phyloP scores from a whole-genome alignment of 169 alveolate genomes.

The Plasmodium ovale region DNA sequence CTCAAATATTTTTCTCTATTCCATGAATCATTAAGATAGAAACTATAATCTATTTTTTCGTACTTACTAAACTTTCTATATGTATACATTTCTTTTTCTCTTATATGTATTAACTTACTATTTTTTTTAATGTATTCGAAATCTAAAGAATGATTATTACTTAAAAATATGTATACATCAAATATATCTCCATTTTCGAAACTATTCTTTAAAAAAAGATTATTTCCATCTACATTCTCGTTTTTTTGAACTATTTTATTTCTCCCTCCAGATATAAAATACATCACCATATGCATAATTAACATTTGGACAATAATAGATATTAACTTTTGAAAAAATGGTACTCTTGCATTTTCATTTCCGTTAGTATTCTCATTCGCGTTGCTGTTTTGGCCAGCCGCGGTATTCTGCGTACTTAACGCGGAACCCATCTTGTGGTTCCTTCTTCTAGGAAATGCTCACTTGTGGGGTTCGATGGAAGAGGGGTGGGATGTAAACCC shows the following conservation, averaged over 20 bases:
- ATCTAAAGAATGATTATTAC: conserved; percentile 77
- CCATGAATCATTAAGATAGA: conserved; percentile 70
- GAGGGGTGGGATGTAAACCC: no score
- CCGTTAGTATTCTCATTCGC: conserved; percentile 1
- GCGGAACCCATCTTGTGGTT: conserved; percentile 12
- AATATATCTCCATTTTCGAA: conserved; percentile 78
- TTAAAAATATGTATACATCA: conserved; percentile 71
- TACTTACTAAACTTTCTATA: conserved; percentile 28
- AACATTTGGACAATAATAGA: conserved; percentile 74
- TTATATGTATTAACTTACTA: conserved; percentile 54
- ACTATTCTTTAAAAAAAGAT: conserved; percentile 65
- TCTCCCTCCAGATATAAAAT: conserved; percentile 80
- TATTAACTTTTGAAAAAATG: conserved; percentile 70
- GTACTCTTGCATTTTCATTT: conserved; percentile 62
- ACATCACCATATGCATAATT: conserved; percentile 79
- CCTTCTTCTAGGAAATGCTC: neutral
- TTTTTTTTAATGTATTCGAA: conserved; percentile 68
- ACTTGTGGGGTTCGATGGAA: no score
- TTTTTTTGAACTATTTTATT: conserved; percentile 33
- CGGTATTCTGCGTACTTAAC: conserved; percentile 13
- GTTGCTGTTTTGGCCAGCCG: neutral
- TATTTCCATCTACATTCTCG: conserved; percentile 30
- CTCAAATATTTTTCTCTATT: conserved; percentile 65
- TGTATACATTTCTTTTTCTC: conserved; percentile 72
- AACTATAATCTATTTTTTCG: conserved; percentile 21